These are phyloP conservation scores for Trebouxiophyceae sp. DNA, from an alignment of 163 green algal genomes.

Conservation along the genomic window DNA sequence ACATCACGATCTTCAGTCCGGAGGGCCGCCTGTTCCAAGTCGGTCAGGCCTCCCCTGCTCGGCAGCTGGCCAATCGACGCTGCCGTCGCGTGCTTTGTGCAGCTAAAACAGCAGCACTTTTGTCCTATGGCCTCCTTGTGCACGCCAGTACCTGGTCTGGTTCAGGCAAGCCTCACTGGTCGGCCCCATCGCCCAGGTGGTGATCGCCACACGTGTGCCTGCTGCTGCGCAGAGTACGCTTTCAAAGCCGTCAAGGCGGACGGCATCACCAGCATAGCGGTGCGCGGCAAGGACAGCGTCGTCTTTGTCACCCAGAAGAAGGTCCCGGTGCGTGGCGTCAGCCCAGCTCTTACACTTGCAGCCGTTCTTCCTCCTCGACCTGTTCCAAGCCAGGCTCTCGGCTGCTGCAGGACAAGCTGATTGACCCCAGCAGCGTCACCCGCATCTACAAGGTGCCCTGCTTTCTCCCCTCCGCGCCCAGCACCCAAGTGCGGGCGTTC, in stretches of 20 bases:
- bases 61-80: too few species aligned
- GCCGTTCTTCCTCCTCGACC: too few species aligned
- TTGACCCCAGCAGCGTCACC: constrained; percentile 85
- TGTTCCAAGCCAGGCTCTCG: too few species aligned
- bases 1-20: constrained; percentile 89
- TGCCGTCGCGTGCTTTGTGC: too few species aligned
- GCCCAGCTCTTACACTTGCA: too few species aligned
- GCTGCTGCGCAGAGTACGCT: constrained; percentile 91
- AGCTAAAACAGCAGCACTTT: too few species aligned
- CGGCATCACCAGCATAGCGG: constrained; percentile 85
- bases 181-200: too few species aligned
- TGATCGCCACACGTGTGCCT: too few species aligned
- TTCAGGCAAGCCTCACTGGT: too few species aligned
- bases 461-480: background rate
- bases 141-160: too few species aligned
- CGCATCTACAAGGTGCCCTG: constrained; percentile 61
- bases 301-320: constrained; percentile 97
- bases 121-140: too few species aligned
- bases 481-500: background rate
- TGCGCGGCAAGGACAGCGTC: constrained; percentile 90
- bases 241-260: constrained; percentile 96
- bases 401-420: constrained; percentile 84
- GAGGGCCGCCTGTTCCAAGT: constrained; percentile 91
- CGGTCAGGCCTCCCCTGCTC: constrained; percentile 47
- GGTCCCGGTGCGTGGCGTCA: constrained; percentile 72